Evolutionary conservation across 2,329 filamentous ascomycete genomes (phyloP).

Genomic region (Tolypocladium endophyticum): DNA sequence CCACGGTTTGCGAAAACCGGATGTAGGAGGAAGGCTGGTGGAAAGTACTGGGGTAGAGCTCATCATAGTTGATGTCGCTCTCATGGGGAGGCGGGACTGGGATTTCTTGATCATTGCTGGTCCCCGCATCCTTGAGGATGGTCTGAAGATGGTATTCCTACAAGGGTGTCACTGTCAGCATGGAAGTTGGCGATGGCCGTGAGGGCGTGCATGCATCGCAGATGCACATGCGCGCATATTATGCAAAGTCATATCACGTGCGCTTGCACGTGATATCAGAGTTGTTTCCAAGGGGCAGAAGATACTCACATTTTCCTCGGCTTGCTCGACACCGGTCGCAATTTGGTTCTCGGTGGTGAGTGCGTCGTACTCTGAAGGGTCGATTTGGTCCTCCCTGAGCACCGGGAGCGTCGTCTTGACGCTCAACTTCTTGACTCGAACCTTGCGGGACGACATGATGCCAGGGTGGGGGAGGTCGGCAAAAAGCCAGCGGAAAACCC

Average conservation of each 20-base stretch:
- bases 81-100: constrained; percentile 55
- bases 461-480: constrained; percentile 25
- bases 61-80: constrained; percentile 71
- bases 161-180: constrained; percentile 17
- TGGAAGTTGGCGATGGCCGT: background rate
- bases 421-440: constrained; percentile 84
- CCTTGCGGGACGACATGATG: constrained; percentile 56
- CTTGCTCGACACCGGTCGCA: constrained; percentile 93
- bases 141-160: constrained; percentile 95
- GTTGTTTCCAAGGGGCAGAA: constrained; percentile 14
- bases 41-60: constrained; percentile 71
- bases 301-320: constrained; percentile 85
- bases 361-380: constrained; percentile 75
- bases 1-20: constrained; percentile 94
- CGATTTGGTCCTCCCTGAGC: constrained; percentile 83
- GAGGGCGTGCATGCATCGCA: constrained; percentile 9
- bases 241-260: constrained; percentile 31
- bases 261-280: constrained; percentile 35
- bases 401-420: constrained; percentile 81
- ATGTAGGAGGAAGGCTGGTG: constrained; percentile 87
- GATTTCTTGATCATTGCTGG: constrained; percentile 49
- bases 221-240: background rate
- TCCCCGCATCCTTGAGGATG: constrained; percentile 50
- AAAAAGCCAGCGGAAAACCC: constrained; percentile 43
- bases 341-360: constrained; percentile 76